Conservation (phyloP, 2,329 filamentous ascomycete genomes). For the Aspergillus tanneri region DNA sequence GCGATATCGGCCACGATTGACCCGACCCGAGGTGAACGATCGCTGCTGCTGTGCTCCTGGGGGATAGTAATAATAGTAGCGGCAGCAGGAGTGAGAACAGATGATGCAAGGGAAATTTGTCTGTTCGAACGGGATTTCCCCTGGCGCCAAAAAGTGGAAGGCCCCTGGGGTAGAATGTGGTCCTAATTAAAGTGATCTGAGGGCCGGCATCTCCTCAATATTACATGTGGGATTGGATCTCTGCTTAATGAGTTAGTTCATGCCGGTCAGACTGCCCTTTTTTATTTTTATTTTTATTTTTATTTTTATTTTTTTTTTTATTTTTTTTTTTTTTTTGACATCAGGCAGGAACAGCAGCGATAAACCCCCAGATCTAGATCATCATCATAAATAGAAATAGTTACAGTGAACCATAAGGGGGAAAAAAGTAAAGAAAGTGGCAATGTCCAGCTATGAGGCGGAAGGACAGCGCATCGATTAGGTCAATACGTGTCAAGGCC, state of each 20-base stretch:
- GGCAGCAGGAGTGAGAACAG: conserved; percentile 6
- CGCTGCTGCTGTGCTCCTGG: conserved; percentile 6
- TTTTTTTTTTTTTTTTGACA: not conserved
- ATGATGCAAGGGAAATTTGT: conserved; percentile 20
- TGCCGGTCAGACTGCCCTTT: not conserved
- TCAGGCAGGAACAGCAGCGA: conserved; percentile 14
- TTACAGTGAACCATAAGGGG: conserved; percentile 3
- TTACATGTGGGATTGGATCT: conserved; percentile 1
- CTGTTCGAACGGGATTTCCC: conserved; percentile 13
- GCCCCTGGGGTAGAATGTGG: conserved; percentile 9
- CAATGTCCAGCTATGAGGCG: conserved; percentile 16
- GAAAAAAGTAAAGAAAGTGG: conserved; percentile 12
- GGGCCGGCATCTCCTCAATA: conserved; percentile 5
- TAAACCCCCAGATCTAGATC: not conserved
- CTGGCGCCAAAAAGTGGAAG: conserved; percentile 13
- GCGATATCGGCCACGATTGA: conserved; percentile 19
- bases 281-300: not conserved
- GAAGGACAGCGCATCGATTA: conserved; percentile 25
- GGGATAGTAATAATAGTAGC: conserved; percentile 2
- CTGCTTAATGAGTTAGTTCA: not conserved
- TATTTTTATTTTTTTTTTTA: not conserved
- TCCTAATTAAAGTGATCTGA: conserved; percentile 12
- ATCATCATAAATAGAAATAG: conserved; percentile 7
- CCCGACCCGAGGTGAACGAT: conserved; percentile 11
- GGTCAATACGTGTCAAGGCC: conserved; percentile 32